Conservation (phyloP, 768 basidiomycete species). For the Leucosporidium scottii region DNA sequence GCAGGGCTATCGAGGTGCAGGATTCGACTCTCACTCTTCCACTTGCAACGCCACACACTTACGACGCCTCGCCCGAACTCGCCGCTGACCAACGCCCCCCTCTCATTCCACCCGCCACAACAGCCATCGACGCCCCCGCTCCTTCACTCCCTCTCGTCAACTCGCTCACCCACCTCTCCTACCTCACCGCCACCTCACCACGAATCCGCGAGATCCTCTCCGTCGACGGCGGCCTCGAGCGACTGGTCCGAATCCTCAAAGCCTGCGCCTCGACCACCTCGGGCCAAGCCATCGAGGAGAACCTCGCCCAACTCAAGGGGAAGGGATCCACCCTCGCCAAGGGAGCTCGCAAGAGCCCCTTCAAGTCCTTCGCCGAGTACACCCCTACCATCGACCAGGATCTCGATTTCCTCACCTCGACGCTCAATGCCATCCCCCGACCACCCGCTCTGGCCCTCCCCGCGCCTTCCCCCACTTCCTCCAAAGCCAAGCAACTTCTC, state of each 20-base stretch:
- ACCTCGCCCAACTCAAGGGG: conserved; percentile 12
- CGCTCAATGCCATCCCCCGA: not conserved
- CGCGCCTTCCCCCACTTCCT: conserved; percentile 13
- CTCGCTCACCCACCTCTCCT: conserved; percentile 89
- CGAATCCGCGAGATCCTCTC: conserved; percentile 98
- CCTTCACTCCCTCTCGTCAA: conserved; percentile 69
- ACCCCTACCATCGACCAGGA: not conserved
- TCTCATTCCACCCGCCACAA: too few relatives aligned
- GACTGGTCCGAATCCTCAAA: conserved; percentile 79
- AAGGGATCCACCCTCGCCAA: conserved; percentile 1
- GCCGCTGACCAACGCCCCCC: not conserved
- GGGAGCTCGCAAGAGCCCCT: conserved; percentile 25
- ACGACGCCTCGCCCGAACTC: not conserved
- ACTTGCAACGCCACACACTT: not conserved
- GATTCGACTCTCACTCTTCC: not conserved
- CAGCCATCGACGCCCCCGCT: conserved; percentile 43
- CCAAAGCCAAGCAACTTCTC: conserved; percentile 38
- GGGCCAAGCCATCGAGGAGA: not conserved
- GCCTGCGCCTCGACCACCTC: conserved; percentile 50
- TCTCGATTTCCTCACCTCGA: not conserved
- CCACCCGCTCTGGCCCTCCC: conserved; percentile 36
- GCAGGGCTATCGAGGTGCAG: not conserved
- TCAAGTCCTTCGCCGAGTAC: conserved; percentile 35
- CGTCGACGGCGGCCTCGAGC: conserved; percentile 92
- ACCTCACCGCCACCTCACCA: conserved; percentile 93